Base-by-base conservation (phyloP, 2,329 filamentous ascomycete genomes). In the Cladophialophora immunda region DNA sequence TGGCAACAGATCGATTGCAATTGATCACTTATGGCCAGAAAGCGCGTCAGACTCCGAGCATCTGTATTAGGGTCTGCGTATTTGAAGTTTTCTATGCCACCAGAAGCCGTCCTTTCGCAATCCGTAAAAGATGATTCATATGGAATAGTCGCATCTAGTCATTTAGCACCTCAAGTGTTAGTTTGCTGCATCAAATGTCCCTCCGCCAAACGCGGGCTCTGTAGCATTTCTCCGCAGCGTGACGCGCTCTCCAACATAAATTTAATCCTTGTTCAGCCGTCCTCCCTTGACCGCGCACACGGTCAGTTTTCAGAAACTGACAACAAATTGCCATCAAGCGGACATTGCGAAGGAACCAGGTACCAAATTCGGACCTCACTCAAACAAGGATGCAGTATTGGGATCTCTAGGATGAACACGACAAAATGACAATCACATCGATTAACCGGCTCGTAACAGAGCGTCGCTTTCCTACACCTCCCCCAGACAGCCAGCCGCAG, bases 401-500 rank as follows among this genome's bases (percentile, higher is more conserved):
- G 17, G 15, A 19, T 13, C 17, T 19, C 17, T 53, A 66, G 58
- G 27, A 65, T 69, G 62, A 34, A 50, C n/a, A 38, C 38, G 59
- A 27, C 66, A 65, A 22, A 47, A 83, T 83, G 81, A 81, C 81
- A 57, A 82, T 83, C 70, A 79, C 77, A 38, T 78, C 80, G 6
- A 73, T 76, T 29, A 75, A 77, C 57, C 76, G 75, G 63, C 71
- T 82, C 61, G 70, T 76, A 19, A 73, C 78, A 47, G 75, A 75
- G 70, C 79, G 79, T 64, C 77, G 66, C 76, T 81, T 70, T 73
- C 77, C 74, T 78, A 80, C 72, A 72, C 79, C 32, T 76, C 80
- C 54, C 79, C 81, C 70, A 80, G 80, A 77, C 52, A 81, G 83
- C 70, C 81, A 81, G 36, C 82, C 83, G 70, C 88, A 87, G 73